Evolutionary conservation across 768 basidiomycete species (phyloP).

Genomic region (Pholiota microspora): DNA sequence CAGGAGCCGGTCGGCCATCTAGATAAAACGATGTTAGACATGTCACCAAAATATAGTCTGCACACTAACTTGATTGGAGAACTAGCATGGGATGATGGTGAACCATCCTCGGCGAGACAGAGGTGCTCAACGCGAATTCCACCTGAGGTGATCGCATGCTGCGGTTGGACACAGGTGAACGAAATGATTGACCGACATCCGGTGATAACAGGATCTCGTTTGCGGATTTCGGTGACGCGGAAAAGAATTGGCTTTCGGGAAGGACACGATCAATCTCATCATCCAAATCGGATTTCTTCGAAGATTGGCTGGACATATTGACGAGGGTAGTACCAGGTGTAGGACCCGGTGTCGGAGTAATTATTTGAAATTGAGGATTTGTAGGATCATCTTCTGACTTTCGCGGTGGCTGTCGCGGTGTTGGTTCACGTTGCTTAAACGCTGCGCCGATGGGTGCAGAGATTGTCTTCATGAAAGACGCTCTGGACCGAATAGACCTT

Average conservation of each 20-base stretch:
- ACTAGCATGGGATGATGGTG: conserved; percentile 17
- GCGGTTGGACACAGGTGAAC: conserved; percentile 12
- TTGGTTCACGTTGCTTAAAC: conserved; percentile 17
- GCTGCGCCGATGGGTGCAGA: conserved; percentile 27
- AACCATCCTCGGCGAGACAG: conserved; percentile 13
- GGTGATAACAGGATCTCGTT: not conserved
- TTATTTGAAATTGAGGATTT: conserved; percentile 14
- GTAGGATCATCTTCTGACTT: not conserved
- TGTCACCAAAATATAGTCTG: not conserved
- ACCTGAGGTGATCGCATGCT: conserved; percentile 6
- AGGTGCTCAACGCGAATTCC: conserved; percentile 20
- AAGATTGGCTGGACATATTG: conserved; percentile 2
- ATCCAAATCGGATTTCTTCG: not conserved
- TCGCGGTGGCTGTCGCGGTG: conserved; percentile 16
- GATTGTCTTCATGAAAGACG: conserved; percentile 30
- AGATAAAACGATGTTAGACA: not conserved
- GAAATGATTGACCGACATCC: not conserved
- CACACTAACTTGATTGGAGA: conserved; percentile 7
- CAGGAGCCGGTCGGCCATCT: conserved; percentile 15
- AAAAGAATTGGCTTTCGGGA: conserved; percentile 13
- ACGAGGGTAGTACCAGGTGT: not conserved
- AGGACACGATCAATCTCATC: not conserved
- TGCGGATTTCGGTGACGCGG: conserved; percentile 19
- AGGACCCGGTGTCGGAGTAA: conserved; percentile 21
- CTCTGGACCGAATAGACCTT: conserved; percentile 21